These are phyloP conservation scores for Rhodotorula glutinis DNA, from an alignment of 1,284 basidiomycete species.

Conservation along the genomic window DNA sequence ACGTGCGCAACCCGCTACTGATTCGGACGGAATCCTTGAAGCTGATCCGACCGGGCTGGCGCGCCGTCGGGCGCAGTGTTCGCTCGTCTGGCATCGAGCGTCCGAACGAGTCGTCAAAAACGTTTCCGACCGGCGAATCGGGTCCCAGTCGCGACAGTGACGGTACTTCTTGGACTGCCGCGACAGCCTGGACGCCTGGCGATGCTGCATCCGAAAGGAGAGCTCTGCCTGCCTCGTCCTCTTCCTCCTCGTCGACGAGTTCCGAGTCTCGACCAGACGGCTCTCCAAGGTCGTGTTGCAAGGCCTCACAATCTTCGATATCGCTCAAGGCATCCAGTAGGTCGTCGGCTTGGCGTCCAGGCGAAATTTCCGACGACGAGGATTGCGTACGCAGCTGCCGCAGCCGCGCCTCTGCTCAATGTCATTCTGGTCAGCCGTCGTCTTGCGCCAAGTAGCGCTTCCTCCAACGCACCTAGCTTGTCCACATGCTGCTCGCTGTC, in stretches of 20 bases:
- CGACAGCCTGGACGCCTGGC: not conserved
- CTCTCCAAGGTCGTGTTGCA: not conserved
- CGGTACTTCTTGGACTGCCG: not conserved
- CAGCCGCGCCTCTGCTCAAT: conserved; percentile 13
- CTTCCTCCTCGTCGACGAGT: not conserved
- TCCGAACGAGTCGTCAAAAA: not conserved
- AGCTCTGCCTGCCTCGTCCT: conserved; percentile 16
- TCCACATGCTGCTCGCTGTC: conserved; percentile 18
- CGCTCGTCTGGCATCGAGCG: not conserved
- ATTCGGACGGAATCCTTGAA: conserved; percentile 29
- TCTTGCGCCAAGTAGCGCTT: no score
- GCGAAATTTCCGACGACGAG: no score
- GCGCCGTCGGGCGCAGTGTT: not conserved
- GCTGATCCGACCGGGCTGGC: conserved; percentile 13
- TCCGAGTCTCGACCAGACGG: not conserved
- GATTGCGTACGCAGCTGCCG: not conserved
- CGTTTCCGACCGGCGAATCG: not conserved
- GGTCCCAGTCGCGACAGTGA: not conserved
- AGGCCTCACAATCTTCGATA: not conserved
- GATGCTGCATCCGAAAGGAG: conserved; percentile 8
- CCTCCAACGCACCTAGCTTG: conserved; percentile 7
- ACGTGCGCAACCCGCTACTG: not conserved
- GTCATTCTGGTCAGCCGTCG: no score
- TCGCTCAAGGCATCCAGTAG: not conserved
- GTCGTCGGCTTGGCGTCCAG: no score